A percentile compares a stretch with the other conserved stretches of the same genome.
Evolutionary conservation across 345 rosid genomes (phyloP).

Genomic region (Trapa incisa): DNA sequence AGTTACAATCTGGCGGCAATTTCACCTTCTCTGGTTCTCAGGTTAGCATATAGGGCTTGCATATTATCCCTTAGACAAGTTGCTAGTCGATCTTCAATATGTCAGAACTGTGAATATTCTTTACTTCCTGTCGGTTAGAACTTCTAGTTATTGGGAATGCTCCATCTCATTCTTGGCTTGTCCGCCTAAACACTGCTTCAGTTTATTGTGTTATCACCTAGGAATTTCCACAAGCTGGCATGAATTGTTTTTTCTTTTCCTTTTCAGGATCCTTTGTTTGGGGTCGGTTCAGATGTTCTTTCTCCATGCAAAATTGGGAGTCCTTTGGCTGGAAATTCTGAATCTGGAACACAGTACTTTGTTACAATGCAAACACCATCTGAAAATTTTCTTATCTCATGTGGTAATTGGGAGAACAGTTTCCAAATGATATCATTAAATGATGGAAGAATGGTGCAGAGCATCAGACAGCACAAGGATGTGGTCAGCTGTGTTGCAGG

Average conservation of each 20-base stretch:
- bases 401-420: too few species aligned
- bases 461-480: slow-evolving; percentile 89
- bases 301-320: slow-evolving; percentile 80
- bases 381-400: slow-evolving; percentile 35
- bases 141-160: too few species aligned
- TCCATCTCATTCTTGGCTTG: too few species aligned
- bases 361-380: slow-evolving; percentile 55
- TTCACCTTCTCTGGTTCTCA: slow-evolving; percentile 83
- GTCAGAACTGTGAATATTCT: too few species aligned
- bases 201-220: background rate
- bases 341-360: slow-evolving; percentile 79
- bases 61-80: too few species aligned
- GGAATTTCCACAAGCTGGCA: background rate
- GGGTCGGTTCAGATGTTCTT: slow-evolving; percentile 86
- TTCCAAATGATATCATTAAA: slow-evolving; percentile 59
- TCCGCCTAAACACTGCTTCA: background rate
- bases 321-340: slow-evolving; percentile 67
- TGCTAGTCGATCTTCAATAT: too few species aligned
- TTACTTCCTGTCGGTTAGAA: too few species aligned
- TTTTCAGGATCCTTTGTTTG: slow-evolving; percentile 87
- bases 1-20: slow-evolving; percentile 86
- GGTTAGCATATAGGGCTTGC: slow-evolving; percentile 23
- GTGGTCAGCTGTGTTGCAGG: slow-evolving; percentile 99
- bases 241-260: background rate
- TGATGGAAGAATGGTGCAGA: slow-evolving; percentile 93